A percentile compares a stretch with the other conserved stretches of the same genome.
Conservation (phyloP, 2,329 filamentous ascomycete genomes). For the Nemania diffusa region DNA sequence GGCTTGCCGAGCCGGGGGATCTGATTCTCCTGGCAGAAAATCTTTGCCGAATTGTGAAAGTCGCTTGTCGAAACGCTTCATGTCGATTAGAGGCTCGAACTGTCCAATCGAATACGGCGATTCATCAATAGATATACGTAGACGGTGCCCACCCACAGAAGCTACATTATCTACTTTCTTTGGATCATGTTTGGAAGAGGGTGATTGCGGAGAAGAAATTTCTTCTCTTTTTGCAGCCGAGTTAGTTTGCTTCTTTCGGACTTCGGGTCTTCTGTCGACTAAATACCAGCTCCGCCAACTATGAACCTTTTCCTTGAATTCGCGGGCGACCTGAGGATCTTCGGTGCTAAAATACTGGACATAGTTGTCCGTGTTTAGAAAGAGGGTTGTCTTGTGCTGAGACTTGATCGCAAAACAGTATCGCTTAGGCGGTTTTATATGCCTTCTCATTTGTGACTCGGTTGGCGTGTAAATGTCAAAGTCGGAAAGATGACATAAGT, state of each 20-base stretch:
- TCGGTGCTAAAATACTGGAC: conserved; percentile 92
- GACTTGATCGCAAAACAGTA: conserved; percentile 90
- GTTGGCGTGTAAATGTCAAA: conserved; percentile 90
- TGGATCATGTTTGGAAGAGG: conserved; percentile 43
- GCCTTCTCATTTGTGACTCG: conserved; percentile 71
- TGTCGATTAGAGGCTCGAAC: conserved; percentile 74
- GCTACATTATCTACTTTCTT: conserved; percentile 49
- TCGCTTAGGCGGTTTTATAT: conserved; percentile 84
- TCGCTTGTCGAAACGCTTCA: conserved; percentile 66
- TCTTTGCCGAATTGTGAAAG: conserved; percentile 62
- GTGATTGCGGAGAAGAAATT: conserved; percentile 48
- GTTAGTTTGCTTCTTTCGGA: conserved; percentile 46
- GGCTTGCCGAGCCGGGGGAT: conserved; percentile 44
- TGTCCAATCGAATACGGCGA: conserved; percentile 72
- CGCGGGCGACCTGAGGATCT: conserved; percentile 71
- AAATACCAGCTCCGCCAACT: conserved; percentile 93
- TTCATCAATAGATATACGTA: conserved; percentile 58
- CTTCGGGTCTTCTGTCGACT: conserved; percentile 69
- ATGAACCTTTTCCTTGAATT: conserved; percentile 78
- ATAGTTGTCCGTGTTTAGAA: conserved; percentile 83
- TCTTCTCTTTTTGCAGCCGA: conserved; percentile 46
- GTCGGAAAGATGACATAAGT: conserved; percentile 86
- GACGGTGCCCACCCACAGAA: conserved; percentile 50
- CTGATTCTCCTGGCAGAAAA: conserved; percentile 47
- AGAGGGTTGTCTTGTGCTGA: conserved; percentile 87